Base-by-base conservation (phyloP, 2,329 filamentous ascomycete species). In the Rosellinia necatrix region DNA sequence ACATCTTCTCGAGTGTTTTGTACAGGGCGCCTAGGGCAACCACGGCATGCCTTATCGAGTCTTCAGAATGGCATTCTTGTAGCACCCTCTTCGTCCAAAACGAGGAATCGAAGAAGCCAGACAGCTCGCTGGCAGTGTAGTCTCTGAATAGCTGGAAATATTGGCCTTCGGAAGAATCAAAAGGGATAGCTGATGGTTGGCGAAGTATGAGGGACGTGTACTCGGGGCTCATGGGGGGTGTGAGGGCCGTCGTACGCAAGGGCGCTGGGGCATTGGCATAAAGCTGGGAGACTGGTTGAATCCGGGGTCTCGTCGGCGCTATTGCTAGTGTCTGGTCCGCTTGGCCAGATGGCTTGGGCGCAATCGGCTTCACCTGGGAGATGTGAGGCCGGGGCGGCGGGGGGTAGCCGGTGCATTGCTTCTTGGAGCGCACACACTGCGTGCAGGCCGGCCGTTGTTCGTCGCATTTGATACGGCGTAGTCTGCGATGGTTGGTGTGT, bases 1-100 rank as follows among this genome's bases (percentile, higher is more conserved):
- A 77, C 4, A 79, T 77, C 66, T 83, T 80, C 54, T 88, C 85
- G 6, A 87, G 70, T 0, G 84, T 87, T 69, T 87, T 87, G 70
- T 89, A 88, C 34, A 89, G 72, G 3, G 85, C 84, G 13, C 85
- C 86, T 6, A 89, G 74, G 5, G 86, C 86, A 21, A 88, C 78
- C 8, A 89, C 84, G 9, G 85, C 83, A 68, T 88, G 84, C 10
- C 82, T 81, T 56, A 89, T 84, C 22, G 85, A 78, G 10, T 79
- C 74, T 65, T 87, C 82, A 0, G 77, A 76, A 61, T 88, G 83
- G 49, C 84, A 87, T 68, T 85, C 84, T 62, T 85, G 82, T 8
- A 88, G 69, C 1, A 89, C 84, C 29, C 81, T 79, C 38, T 79
- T 76, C 1, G 79, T 84, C 86, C 86, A 89, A 66, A 89, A 89